A percentile compares a stretch with the other conserved stretches of the same genome.
These are phyloP conservation scores for Pelagomonas calceolata DNA, from an alignment of 108 stramenopile genomes.

Conservation along the genomic window DNA sequence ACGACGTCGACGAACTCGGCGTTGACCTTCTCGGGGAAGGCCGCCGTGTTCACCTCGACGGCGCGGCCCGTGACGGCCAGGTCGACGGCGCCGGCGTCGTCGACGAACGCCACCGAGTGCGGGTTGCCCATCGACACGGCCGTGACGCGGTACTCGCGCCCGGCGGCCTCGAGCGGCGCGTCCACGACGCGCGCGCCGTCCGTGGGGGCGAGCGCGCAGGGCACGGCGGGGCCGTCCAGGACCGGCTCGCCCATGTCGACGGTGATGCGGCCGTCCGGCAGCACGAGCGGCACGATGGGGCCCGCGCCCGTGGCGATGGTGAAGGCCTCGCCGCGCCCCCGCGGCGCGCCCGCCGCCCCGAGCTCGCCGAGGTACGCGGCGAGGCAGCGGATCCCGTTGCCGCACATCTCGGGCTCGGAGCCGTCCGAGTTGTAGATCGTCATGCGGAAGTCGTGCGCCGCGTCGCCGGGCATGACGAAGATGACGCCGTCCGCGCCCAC, in stretches of 20 bases:
- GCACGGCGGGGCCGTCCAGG: constrained; percentile 65
- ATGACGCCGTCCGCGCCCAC: constrained; percentile 95
- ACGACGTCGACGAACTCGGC: constrained; percentile 92
- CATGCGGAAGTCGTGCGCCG: constrained; percentile 84
- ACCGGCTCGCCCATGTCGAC: constrained; percentile 94
- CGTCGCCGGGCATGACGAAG: constrained; percentile 69
- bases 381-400: constrained; percentile 93
- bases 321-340: constrained; percentile 24
- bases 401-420: constrained; percentile 95
- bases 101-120: constrained; percentile 84
- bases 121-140: constrained; percentile 96
- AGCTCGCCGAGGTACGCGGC: constrained; percentile 82
- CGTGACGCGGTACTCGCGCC: constrained; percentile 75
- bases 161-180: constrained; percentile 61
- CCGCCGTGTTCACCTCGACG: constrained; percentile 59
- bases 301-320: constrained; percentile 82
- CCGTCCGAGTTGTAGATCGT: constrained; percentile 91
- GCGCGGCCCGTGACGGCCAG: constrained; percentile 76
- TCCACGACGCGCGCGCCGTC: constrained; percentile 64
- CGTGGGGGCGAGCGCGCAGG: constrained; percentile 70
- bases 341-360: constrained; percentile 29
- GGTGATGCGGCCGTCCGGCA: constrained; percentile 70
- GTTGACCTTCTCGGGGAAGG: constrained; percentile 87
- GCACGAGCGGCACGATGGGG: constrained; percentile 78
- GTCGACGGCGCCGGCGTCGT: constrained; percentile 74